Base-by-base conservation (phyloP, 768 basidiomycete species). In the Boletus coccyginus region DNA sequence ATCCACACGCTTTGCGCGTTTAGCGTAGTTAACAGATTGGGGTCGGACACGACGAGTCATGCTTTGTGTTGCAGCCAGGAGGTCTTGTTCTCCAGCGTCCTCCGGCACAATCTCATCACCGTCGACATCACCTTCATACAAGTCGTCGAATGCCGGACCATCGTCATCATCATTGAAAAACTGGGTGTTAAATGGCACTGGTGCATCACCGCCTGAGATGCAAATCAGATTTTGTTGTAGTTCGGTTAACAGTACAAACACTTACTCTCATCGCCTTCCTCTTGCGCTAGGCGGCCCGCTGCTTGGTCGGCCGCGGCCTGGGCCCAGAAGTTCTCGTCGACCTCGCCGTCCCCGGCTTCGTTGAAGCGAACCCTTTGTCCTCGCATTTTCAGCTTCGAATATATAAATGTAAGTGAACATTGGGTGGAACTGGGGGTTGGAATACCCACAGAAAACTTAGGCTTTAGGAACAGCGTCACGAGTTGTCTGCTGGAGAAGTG, bases 261-360 rank as follows among this genome's bases (percentile, higher is more conserved):
- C 83, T 70, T 61, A 89, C 90, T 81, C 45, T 86, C 87, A 49
- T 91, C 88, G 24, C 71, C 80, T 44, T 82, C 83, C 12, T 81
- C 79, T 53, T 81, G 81, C 7, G 70, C 76, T 19, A 70, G 62
- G 17, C 81, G 81, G 11, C 76, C 83, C 10, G 81, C 88, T 14
- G 85, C 86, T 70, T 91, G 87, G 49, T 90, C 84, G 0, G 92
- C 92, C 11, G 94, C 94, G 5, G 92, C 93, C 64, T 93, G 90
- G 0, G 94, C 95, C 97, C 97, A 98, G 77, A 94, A 98, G 58
- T 90, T 86, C 73, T 95, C 94, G 67, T 98, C 96, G 29, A 96
- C 87, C 71, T 97, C 94, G 31, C 90, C 94, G 60, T 94, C 88
- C 31, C 81, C 83, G 31, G 81, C 78, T 53, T 84, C 79, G 54